phyloP scores from a whole-genome alignment of 257 asterid species.

The Primulina eburnea region DNA sequence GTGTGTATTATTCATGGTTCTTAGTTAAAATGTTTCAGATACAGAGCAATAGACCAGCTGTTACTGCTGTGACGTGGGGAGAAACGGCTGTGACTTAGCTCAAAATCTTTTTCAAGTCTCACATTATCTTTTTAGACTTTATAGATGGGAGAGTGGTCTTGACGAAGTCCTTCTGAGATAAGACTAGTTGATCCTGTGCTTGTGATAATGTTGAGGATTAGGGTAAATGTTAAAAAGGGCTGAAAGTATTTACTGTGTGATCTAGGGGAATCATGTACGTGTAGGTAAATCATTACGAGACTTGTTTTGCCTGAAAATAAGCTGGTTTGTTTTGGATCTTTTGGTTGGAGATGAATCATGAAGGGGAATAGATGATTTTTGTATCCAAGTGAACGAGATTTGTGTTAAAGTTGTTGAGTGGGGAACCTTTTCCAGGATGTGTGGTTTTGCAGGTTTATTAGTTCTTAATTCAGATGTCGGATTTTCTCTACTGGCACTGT shows the following conservation, averaged over 20 bases:
- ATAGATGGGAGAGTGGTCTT: not conserved
- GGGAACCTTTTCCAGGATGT: not conserved
- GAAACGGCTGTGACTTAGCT: not conserved
- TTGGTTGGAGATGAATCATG: not conserved
- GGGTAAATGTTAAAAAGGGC: not conserved
- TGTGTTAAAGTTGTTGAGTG: not conserved
- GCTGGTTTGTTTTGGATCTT: not conserved
- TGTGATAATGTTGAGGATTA: not conserved
- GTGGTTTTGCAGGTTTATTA: not conserved
- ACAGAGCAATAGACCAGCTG: not conserved
- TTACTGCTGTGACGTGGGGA: not conserved
- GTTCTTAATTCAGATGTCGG: not conserved
- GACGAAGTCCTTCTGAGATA: not conserved
- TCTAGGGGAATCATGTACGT: too few relatives aligned
- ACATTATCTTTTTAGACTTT: too few relatives aligned
- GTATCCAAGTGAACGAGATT: not conserved
- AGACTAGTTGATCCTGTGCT: not conserved
- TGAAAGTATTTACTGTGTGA: not conserved
- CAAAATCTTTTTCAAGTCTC: too few relatives aligned
- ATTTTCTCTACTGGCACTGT: not conserved
- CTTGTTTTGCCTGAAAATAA: not conserved
- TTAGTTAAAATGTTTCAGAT: slow-evolving; percentile 6
- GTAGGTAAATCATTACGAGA: not conserved
- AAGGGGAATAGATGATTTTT: not conserved
- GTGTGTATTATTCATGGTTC: not conserved